Percentiles rank a stretch among this genome's conserved stretches.
These are phyloP conservation scores for Hypoxylon fragiforme DNA, from an alignment of 495 filamentous ascomycete species.

Conservation along the genomic window DNA sequence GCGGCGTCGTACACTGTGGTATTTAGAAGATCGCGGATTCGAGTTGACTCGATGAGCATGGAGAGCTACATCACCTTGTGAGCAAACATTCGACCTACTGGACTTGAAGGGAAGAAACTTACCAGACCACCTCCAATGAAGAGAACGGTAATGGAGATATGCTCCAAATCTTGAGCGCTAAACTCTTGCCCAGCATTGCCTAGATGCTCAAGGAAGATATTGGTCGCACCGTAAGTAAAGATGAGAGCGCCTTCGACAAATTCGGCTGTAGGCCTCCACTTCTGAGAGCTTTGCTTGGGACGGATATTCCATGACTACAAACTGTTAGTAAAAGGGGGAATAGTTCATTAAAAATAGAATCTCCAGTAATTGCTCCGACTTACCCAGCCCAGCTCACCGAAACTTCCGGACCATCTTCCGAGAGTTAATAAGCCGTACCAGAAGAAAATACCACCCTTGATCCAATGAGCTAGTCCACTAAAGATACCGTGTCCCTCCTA, in stretches of 20 bases:
- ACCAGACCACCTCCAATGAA: constrained; percentile 95
- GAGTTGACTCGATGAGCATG: constrained; percentile 87
- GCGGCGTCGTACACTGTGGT: constrained; percentile 53
- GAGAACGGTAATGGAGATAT: constrained; percentile 88
- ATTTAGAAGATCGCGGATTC: constrained; percentile 73
- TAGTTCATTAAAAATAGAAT: not conserved
- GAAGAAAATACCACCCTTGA: constrained; percentile 98
- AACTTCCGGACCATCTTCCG: constrained; percentile 88
- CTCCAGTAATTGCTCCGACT: constrained; percentile 24
- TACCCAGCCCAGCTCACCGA: constrained; percentile 87
- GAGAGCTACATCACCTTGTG: constrained; percentile 61
- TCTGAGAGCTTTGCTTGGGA: constrained; percentile 63
- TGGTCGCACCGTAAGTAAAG: constrained; percentile 83
- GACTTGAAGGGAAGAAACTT: constrained; percentile 40
- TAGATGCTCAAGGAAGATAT: constrained; percentile 92
- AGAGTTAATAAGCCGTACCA: constrained; percentile 90
- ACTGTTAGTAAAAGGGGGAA: constrained; percentile 24
- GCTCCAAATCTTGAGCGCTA: constrained; percentile 82
- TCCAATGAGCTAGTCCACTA: constrained; percentile 88
- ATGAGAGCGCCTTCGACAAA: constrained; percentile 87
- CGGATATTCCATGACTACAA: constrained; percentile 82
- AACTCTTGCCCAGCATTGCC: constrained; percentile 69
- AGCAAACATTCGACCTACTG: constrained; percentile 3
- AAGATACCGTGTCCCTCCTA: constrained; percentile 67
- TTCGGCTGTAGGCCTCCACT: constrained; percentile 76